phyloP scores from a whole-genome alignment of 306 rosid genomes.

The Cicer bijugum region DNA sequence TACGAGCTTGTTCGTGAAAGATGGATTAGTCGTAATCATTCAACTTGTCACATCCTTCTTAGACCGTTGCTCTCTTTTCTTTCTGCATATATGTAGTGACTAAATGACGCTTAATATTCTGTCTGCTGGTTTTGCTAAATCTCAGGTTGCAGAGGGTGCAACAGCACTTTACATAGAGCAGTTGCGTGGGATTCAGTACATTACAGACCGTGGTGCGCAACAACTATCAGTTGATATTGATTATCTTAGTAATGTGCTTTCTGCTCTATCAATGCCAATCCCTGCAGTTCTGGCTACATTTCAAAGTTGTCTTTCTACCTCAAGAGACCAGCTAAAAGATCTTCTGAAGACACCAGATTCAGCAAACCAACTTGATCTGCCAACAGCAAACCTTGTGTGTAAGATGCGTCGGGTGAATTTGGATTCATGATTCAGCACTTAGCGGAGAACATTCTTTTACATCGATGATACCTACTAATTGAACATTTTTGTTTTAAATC shows the following conservation, averaged over 20 bases:
- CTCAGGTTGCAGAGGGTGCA: slow-evolving; percentile 98
- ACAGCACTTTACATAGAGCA: slow-evolving; percentile 92
- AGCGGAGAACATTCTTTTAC: slow-evolving; percentile 40
- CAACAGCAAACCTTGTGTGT: slow-evolving; percentile 88
- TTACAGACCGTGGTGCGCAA: slow-evolving; percentile 90
- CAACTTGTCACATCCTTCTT: slow-evolving; percentile 2
- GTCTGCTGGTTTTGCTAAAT: slow-evolving; percentile 12
- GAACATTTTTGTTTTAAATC: slow-evolving; percentile 5
- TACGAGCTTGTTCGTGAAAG: neutral
- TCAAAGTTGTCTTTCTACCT: slow-evolving; percentile 73
- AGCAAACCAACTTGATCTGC: slow-evolving; percentile 75
- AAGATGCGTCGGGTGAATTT: slow-evolving; percentile 81
- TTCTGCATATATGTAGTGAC: neutral
- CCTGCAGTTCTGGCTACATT: slow-evolving; percentile 80
- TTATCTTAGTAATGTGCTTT: slow-evolving; percentile 89
- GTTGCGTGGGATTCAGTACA: slow-evolving; percentile 79
- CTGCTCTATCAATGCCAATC: slow-evolving; percentile 90
- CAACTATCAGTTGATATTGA: slow-evolving; percentile 92
- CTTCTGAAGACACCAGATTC: slow-evolving; percentile 65
- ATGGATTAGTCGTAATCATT: slow-evolving; percentile 6
- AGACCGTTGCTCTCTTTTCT: neutral
- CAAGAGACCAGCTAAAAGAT: slow-evolving; percentile 82
- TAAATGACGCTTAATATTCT: neutral
- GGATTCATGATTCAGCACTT: slow-evolving; percentile 42
- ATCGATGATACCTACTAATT: slow-evolving; percentile 8